phyloP scores from a whole-genome alignment of 1,284 basidiomycete genomes.

The Cerioporus squamosus region DNA sequence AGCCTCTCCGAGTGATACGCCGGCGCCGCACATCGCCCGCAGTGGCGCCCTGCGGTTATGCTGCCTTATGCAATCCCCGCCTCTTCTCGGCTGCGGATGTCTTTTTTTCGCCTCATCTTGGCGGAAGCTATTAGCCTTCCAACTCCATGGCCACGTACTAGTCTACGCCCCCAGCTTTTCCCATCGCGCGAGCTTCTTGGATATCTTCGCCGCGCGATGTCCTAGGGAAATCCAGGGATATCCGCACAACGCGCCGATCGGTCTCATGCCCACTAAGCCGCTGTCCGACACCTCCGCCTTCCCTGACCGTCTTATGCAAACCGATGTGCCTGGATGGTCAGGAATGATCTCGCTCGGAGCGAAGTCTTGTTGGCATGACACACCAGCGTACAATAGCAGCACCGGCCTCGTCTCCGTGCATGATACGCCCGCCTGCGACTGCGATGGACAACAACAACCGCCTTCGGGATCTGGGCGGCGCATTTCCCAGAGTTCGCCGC shows the following conservation, averaged over 20 bases:
- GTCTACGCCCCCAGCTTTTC: no score
- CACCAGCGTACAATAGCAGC: constrained; percentile 1
- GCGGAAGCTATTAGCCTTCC: constrained; percentile 3
- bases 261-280: neutral
- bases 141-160: neutral
- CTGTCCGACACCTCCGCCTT: neutral
- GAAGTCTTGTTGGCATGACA: constrained; percentile 23
- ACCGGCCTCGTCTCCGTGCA: constrained; percentile 15
- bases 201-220: no score
- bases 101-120: neutral
- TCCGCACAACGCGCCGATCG: constrained; percentile 1
- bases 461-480: neutral
- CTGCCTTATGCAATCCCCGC: constrained; percentile 8
- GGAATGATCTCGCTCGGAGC: constrained; percentile 6
- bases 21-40: constrained; percentile 12
- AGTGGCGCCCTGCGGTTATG: neutral
- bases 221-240: neutral
- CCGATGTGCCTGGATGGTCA: constrained; percentile 11
- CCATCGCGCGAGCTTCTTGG: neutral
- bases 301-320: constrained; percentile 2
- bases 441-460: no score
- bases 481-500: neutral
- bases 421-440: constrained; percentile 6
- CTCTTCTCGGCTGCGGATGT: constrained; percentile 1
- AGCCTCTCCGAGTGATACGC: constrained; percentile 7